Percentiles rank a stretch among this genome's conserved stretches.
phyloP scores from a whole-genome alignment of 2,329 filamentous ascomycete genomes.

The Fusarium sp. region DNA sequence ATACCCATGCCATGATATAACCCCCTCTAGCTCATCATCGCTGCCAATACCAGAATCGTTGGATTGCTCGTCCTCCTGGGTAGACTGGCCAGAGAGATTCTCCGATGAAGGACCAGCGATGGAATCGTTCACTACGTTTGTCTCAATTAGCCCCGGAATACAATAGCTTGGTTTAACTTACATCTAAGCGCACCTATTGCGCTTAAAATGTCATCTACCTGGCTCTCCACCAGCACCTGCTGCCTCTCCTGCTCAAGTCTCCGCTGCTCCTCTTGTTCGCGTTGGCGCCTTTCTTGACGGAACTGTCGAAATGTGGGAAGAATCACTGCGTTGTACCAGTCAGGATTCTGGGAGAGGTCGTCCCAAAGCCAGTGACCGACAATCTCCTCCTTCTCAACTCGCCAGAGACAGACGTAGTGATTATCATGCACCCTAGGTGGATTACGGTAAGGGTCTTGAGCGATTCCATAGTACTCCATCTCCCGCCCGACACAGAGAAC shows the following conservation, averaged over 20 bases:
- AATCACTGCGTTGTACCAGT: conserved; percentile 6
- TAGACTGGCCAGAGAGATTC: not conserved
- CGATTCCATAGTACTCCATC: not conserved
- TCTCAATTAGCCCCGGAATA: not conserved
- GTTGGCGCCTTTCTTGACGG: not conserved
- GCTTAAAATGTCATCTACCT: not conserved
- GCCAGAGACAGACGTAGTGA: conserved; percentile 5
- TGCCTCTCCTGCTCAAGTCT: not conserved
- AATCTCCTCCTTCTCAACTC: not conserved
- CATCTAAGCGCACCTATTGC: not conserved
- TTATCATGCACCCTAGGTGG: not conserved
- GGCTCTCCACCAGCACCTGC: not conserved
- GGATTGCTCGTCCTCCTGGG: not conserved
- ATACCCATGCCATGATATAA: not conserved
- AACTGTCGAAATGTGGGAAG: not conserved
- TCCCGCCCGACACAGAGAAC: not conserved
- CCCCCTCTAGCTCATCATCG: not conserved
- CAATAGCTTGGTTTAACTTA: not conserved
- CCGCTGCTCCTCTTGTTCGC: not conserved
- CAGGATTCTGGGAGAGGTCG: not conserved
- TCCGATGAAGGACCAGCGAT: not conserved
- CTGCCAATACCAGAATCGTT: not conserved
- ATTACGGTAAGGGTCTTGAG: not conserved
- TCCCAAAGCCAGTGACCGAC: conserved; percentile 1
- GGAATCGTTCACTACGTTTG: not conserved